Percentiles rank a stretch among this genome's conserved stretches.
These are phyloP conservation scores for Hortiboletus flavorubellus DNA, from an alignment of 768 basidiomycete genomes.

Conservation along the genomic window DNA sequence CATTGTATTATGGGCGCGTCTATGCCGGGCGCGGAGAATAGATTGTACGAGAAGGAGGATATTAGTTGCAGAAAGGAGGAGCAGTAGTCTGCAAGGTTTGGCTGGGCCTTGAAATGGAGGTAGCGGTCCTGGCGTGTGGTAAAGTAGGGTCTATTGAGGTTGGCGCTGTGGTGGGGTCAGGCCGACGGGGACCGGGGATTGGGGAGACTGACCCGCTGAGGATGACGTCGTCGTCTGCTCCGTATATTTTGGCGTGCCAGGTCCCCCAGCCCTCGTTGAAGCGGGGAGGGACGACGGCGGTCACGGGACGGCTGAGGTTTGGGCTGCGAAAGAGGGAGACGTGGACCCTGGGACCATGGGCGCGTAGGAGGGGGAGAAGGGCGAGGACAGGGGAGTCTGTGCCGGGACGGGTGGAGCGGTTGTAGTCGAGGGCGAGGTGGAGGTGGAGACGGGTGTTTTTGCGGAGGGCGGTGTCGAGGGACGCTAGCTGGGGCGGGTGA, in stretches of 20 bases:
- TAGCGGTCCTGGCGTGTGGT: conserved; percentile 95
- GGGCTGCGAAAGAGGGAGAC: conserved; percentile 88
- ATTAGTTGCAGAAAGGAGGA: conserved; percentile 69
- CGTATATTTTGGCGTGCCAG: conserved; percentile 97
- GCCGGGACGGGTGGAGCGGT: conserved; percentile 75
- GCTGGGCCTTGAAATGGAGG: conserved; percentile 63
- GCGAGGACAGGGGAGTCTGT: conserved; percentile 61
- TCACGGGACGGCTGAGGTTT: conserved; percentile 69
- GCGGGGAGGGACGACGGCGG: conserved; percentile 78
- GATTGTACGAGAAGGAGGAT: conserved; percentile 67
- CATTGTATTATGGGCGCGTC: conserved; percentile 59
- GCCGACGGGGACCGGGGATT: neutral
- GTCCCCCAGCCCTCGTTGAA: conserved; percentile 99
- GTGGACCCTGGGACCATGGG: conserved; percentile 69
- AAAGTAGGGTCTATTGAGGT: conserved; percentile 91
- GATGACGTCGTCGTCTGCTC: conserved; percentile 87
- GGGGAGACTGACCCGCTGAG: conserved; percentile 76
- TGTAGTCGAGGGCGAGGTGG: conserved; percentile 74
- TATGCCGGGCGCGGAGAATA: conserved; percentile 29
- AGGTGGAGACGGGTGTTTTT: conserved; percentile 61
- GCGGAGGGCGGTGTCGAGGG: conserved; percentile 58
- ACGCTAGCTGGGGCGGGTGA: conserved; percentile 54
- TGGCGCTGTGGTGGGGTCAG: conserved; percentile 59
- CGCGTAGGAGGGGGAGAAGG: conserved; percentile 69
- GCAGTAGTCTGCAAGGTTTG: conserved; percentile 76